Evolutionary conservation across 2,329 filamentous ascomycete genomes (phyloP), one percentile per base, ranked within the genome.

Genomic region (Epichloe glyceriae): DNA sequence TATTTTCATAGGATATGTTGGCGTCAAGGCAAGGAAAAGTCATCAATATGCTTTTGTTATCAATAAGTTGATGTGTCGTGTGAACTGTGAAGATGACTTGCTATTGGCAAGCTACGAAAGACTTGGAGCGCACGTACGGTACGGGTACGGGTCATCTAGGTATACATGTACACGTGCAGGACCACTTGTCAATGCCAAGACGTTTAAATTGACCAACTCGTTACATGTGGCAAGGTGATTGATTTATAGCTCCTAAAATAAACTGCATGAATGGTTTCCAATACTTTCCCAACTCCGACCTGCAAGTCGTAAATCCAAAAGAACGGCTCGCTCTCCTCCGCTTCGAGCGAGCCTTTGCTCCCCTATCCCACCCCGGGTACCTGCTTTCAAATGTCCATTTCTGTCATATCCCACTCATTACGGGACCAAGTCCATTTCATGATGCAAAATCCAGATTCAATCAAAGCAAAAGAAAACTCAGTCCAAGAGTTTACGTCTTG

Each of bases 11-110:
- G 39, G 30, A 49, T 40, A 11, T 41, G 26, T 33, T 46, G 51
- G 51, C 47, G 47, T 50, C 47, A 20, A 4, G 47, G 22, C 39
- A 42, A 34, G 47, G 47, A 52, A 52, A 52, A 52, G 47, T 49
- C 50, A 34, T 52, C 5, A 38, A 38, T 5, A 46, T 15, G 43
- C n/a, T 26, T 14, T 38, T 34, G 4, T 50, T 14, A 12, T 39
- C 30, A 33, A 45, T 3, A 17, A 8, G 14, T 44, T 12, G 20
- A 6, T n/a, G 35, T n/a, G 15, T 38, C 35, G 26, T 30, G 26
- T 30, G 10, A 10, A 30, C 3, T 11, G 26, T 11, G 8, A 30
- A 11, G 10, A 30, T 10, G 26, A 1, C 8, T 30, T 30, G 8
- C 8, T 30, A 8, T 30, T 11, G 26, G 26, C 8, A 30, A 30